Evolutionary conservation across 2,329 filamentous ascomycete species (phyloP).

Genomic region (Arthrocladium fulminans): DNA sequence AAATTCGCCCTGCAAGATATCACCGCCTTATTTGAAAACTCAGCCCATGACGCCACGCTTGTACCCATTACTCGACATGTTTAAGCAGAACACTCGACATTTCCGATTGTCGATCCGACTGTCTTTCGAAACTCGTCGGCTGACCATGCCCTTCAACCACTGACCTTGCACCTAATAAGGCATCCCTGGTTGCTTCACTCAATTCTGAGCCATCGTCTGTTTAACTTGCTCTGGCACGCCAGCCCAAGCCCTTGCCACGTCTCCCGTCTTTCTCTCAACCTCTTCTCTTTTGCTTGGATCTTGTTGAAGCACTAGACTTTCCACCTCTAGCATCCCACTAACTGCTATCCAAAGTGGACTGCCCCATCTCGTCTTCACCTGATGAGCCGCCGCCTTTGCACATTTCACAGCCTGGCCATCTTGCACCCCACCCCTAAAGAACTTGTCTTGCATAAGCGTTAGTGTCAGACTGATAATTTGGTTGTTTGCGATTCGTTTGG

Average conservation of each 20-base stretch:
- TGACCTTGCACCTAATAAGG: too few species aligned
- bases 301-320: slow-evolving; percentile 49
- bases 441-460: slow-evolving; percentile 72
- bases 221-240: slow-evolving; percentile 1
- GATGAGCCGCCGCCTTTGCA: slow-evolving; percentile 57
- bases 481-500: slow-evolving; percentile 61
- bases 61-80: too few species aligned
- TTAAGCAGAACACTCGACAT: too few species aligned
- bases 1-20: too few species aligned
- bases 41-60: too few species aligned
- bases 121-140: too few species aligned
- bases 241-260: not conserved
- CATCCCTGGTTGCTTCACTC: too few species aligned
- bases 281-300: slow-evolving; percentile 1
- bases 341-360: slow-evolving; percentile 73
- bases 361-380: slow-evolving; percentile 56
- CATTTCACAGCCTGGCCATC: slow-evolving; percentile 73
- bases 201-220: not conserved
- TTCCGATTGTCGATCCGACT: too few species aligned
- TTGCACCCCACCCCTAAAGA: slow-evolving; percentile 67
- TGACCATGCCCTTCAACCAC: too few species aligned
- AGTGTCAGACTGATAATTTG: slow-evolving; percentile 77
- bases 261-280: not conserved
- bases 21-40: too few species aligned
- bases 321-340: slow-evolving; percentile 66